These are phyloP conservation scores for Vanrija pseudolonga DNA, from an alignment of 1,284 basidiomycete genomes.

Conservation along the genomic window DNA sequence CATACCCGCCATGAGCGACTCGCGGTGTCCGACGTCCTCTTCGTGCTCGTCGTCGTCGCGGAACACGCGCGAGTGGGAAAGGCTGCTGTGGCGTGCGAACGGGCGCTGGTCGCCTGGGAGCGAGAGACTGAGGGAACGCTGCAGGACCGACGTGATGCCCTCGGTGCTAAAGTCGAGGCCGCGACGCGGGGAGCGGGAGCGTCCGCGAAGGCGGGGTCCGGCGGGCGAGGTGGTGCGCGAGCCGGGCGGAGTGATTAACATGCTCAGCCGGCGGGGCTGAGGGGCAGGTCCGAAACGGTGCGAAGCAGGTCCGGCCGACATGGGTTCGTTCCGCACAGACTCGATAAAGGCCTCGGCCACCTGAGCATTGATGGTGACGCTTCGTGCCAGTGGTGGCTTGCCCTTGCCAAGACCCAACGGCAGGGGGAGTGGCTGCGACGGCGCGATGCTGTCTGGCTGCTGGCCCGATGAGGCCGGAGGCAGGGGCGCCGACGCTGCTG, in stretches of 20 bases:
- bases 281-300: conserved; percentile 14
- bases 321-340: no score
- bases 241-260: conserved; percentile 39
- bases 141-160: conserved; percentile 33
- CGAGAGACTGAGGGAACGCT: conserved; percentile 24
- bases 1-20: conserved; percentile 7
- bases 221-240: conserved; percentile 31
- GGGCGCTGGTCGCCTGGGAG: conserved; percentile 9
- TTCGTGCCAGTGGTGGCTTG: background rate
- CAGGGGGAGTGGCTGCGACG: no score
- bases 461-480: no score
- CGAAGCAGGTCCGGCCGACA: background rate
- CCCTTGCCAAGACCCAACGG: no score
- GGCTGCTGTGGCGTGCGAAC: conserved; percentile 11
- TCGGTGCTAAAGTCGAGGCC: conserved; percentile 32
- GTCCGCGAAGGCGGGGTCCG: conserved; percentile 11
- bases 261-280: conserved; percentile 26
- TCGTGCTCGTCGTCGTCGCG: conserved; percentile 20
- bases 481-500: no score
- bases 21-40: conserved; percentile 15
- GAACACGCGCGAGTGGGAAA: conserved; percentile 13
- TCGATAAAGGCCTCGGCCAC: conserved; percentile 3
- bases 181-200: conserved; percentile 19
- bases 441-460: no score
- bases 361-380: conserved; percentile 10